Conservation (phyloP, 1,139 yeast genomes). For the Taphrina flavorubra region DNA sequence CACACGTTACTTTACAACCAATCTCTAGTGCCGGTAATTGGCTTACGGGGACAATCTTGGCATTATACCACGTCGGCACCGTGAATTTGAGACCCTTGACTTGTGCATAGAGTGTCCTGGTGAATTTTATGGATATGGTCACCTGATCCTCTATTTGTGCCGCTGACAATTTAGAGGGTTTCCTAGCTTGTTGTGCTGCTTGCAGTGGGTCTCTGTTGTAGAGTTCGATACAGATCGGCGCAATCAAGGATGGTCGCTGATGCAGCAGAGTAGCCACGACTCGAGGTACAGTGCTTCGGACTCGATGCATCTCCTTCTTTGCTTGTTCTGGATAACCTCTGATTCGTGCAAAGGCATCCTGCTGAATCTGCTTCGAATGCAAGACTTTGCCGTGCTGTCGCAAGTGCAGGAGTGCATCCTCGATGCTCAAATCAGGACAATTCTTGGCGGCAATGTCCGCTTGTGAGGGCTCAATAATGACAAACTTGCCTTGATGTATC, state of each 20-base stretch:
- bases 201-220: constrained; percentile 45
- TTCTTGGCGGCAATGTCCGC: constrained; percentile 20
- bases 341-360: constrained; percentile 43
- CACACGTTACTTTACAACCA: constrained; percentile 49
- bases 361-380: constrained; percentile 19
- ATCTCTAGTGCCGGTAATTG: constrained; percentile 42
- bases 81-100: constrained; percentile 44
- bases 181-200: constrained; percentile 3
- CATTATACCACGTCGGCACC: constrained; percentile 43
- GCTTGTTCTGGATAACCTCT: constrained; percentile 45
- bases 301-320: constrained; percentile 44
- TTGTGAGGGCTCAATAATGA: constrained; percentile 46
- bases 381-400: not conserved
- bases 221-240: constrained; percentile 46
- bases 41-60: not conserved
- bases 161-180: constrained; percentile 39
- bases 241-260: constrained; percentile 41
- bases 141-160: constrained; percentile 47
- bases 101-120: constrained; percentile 48
- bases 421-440: constrained; percentile 25
- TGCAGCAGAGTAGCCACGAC: constrained; percentile 45
- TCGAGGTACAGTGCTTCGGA: constrained; percentile 45
- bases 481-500: constrained; percentile 48
- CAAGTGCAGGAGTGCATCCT: constrained; percentile 43
- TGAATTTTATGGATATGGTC: constrained; percentile 47